Conservation (phyloP, 768 basidiomycete genomes). For the Mycena crocata region DNA sequence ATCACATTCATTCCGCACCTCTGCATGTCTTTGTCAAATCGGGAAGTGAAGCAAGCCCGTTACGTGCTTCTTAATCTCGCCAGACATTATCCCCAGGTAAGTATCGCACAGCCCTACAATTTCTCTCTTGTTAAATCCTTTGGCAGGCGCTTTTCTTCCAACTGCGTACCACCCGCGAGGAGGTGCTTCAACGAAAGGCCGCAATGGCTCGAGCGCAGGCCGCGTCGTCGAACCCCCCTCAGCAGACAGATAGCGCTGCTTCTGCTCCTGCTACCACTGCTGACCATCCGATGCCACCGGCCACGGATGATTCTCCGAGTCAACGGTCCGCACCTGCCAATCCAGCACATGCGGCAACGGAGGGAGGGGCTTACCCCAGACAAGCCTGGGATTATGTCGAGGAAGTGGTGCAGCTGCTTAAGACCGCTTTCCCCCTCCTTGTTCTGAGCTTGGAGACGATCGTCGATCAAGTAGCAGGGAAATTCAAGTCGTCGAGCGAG, state of each 20-base stretch:
- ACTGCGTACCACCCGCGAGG: conserved; percentile 85
- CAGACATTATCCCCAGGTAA: conserved; percentile 88
- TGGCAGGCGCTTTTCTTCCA: conserved; percentile 94
- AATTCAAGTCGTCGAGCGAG: conserved; percentile 90
- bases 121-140: conserved; percentile 17
- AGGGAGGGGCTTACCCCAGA: conserved; percentile 50
- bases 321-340: conserved; percentile 27
- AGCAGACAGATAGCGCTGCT: conserved; percentile 39
- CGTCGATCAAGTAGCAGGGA: conserved; percentile 91
- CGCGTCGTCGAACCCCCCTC: conserved; percentile 43
- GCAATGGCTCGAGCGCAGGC: conserved; percentile 49
- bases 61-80: conserved; percentile 91
- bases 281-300: conserved; percentile 36
- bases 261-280: background rate
- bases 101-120: background rate
- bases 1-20: conserved; percentile 97
- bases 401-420: conserved; percentile 92
- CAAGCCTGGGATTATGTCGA: conserved; percentile 93
- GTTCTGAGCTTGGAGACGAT: conserved; percentile 97
- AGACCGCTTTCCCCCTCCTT: conserved; percentile 95
- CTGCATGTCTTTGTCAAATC: conserved; percentile 86
- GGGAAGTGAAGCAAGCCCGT: conserved; percentile 93
- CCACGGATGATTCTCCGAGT: conserved; percentile 32
- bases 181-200: conserved; percentile 59
- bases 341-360: conserved; percentile 40